Evolutionary conservation across 208 protist species (phyloP).

Genomic region (Acanthamoeba triangularis): DNA sequence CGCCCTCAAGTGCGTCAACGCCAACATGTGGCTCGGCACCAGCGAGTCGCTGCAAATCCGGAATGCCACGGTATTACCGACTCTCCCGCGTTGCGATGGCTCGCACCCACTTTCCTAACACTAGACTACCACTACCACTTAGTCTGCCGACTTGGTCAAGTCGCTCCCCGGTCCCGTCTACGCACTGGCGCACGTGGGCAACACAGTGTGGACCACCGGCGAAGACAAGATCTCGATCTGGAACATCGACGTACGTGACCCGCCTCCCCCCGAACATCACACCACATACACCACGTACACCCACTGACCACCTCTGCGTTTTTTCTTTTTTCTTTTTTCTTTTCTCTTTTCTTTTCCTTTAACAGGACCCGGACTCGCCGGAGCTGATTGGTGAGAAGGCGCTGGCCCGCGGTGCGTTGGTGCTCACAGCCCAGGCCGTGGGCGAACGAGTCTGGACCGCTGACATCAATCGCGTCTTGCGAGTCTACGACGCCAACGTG

Average conservation of each 20-base stretch:
- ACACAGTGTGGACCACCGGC: slow-evolving; percentile 51
- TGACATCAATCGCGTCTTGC: slow-evolving; percentile 19
- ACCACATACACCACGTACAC: not conserved
- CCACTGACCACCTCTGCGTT: not conserved
- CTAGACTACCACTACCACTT: not conserved
- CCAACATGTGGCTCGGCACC: slow-evolving; percentile 66
- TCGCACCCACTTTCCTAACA: not conserved
- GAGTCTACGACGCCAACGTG: slow-evolving; percentile 60
- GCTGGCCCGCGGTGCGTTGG: not conserved
- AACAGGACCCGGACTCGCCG: slow-evolving; percentile 14
- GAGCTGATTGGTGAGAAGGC: slow-evolving; percentile 1
- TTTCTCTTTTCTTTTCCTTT: not conserved
- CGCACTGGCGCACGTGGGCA: slow-evolving; percentile 9
- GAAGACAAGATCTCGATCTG: slow-evolving; percentile 53
- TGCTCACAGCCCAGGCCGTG: slow-evolving; percentile 15
- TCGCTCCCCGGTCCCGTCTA: slow-evolving; percentile 44
- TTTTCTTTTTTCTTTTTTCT: not conserved
- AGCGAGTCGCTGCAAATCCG: slow-evolving; percentile 40
- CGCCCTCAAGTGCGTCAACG: slow-evolving; percentile 9
- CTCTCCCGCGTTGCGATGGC: not conserved
- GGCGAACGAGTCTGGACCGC: slow-evolving; percentile 55
- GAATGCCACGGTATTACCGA: not conserved
- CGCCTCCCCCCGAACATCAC: not conserved
- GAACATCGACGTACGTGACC: slow-evolving; percentile 36
- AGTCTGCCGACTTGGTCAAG: slow-evolving; percentile 46